phyloP scores from a whole-genome alignment of 805 yeast genomes.

The Yarrowia osloensis region DNA sequence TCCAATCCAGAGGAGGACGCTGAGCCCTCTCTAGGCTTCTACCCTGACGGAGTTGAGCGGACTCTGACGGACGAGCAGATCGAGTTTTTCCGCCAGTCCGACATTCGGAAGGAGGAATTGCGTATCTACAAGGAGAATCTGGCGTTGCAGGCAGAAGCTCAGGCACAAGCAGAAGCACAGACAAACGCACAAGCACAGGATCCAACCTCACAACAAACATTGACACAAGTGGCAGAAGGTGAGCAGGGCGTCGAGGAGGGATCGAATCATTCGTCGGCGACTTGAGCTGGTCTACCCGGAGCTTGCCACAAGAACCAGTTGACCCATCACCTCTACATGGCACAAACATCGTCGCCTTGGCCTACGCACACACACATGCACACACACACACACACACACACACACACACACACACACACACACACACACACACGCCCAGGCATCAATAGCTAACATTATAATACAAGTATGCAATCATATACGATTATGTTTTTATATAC shows the following conservation, averaged over 20 bases:
- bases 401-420: too few species aligned
- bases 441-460: not conserved
- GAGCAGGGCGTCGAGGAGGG: not conserved
- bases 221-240: not conserved
- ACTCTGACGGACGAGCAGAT: conserved; percentile 38
- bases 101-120: conserved; percentile 27
- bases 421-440: not conserved
- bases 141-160: not conserved
- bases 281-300: too few species aligned
- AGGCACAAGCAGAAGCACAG: not conserved
- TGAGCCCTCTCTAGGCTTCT: conserved; percentile 20
- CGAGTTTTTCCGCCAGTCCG: conserved; percentile 35
- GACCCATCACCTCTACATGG: too few species aligned
- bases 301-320: too few species aligned
- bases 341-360: too few species aligned
- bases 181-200: not conserved
- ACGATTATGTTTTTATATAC: conserved; percentile 18
- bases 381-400: too few species aligned
- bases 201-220: conserved; percentile 3
- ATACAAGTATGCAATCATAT: conserved; percentile 1
- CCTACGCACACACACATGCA: too few species aligned
- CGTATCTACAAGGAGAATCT: conserved; percentile 3
- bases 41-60: conserved; percentile 36
- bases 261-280: too few species aligned
- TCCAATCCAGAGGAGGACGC: not conserved